Evolutionary conservation across 169 alveolate genomes (phyloP), one percentile per base, ranked within the genome.

Genomic region (Eimeria sp.): DNA sequence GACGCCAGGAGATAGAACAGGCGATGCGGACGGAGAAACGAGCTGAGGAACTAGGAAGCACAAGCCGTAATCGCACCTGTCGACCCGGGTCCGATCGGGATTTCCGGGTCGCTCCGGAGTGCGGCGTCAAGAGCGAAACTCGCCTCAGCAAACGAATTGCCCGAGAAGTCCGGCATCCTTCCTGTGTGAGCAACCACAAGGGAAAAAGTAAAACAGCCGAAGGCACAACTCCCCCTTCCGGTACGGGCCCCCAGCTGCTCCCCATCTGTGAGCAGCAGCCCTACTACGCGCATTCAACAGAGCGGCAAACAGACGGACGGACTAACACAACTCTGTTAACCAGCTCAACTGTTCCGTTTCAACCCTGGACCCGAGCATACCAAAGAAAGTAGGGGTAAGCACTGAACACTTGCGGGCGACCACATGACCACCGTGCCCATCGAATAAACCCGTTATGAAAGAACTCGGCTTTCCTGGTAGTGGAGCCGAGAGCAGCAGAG

Each of bases 401-500:
- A 25, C 51, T 14, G 67, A 82, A 58, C 91, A 73, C 25, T 51
- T 72, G 7, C 95, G 82, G 84, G 94, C 58, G 27, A 87, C 94
- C 43, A 61, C 45, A 34, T 61, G 67, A 22, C 94, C 94, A 4
- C 94, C 94, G 22, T 87, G 94, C 13, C 94, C 94, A 43, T 87
- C 94, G 51, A 87, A 87, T 11, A 87, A 73, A 22, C 83, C 94
- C 49, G 65, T 43, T 4, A 87, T 63, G 43, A 43, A 47, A 3
- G 89, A 78, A n/a, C 89, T 49, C 25, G 89, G 89, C 34, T n/a
- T 43, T 47, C 89, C 89, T 4, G 89, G 89, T 34, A 78, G 89
- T 20, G 89, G 89, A 18, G 89, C 89, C 57, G 89, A 43, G 25
- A 78, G 67, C 67, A 78, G 67, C 67, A 78, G 34, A 10, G 89